A percentile compares a stretch with the other conserved stretches of the same genome.
phyloP scores from a whole-genome alignment of 805 yeast species.

The Metschnikowia proteae region DNA sequence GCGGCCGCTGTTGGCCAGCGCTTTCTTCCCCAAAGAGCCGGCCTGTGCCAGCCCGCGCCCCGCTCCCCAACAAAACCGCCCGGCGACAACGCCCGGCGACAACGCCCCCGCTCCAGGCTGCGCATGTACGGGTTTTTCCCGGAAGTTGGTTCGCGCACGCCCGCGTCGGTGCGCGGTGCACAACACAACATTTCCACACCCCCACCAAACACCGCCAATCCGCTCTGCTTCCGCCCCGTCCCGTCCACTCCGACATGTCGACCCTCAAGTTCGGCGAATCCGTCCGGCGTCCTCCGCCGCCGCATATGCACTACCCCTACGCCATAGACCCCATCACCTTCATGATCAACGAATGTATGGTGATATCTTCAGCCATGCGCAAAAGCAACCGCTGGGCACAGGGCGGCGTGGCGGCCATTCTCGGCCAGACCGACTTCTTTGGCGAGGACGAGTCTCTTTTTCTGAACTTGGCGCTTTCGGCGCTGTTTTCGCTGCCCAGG shows the following conservation, averaged over 20 bases:
- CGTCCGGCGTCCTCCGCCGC: neutral
- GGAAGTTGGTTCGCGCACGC: neutral
- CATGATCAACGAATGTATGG: slow-evolving; percentile 83
- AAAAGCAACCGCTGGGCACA: slow-evolving; percentile 64
- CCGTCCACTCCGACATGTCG: neutral
- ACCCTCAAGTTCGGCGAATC: neutral
- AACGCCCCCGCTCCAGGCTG: too few relatives aligned
- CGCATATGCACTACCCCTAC: slow-evolving; percentile 2
- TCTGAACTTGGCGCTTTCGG: slow-evolving; percentile 14
- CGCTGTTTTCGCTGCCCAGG: slow-evolving; percentile 13
- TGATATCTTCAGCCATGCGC: slow-evolving; percentile 84
- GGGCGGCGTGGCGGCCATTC: slow-evolving; percentile 78
- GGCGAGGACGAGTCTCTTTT: slow-evolving; percentile 41
- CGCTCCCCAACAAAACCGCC: too few relatives aligned
- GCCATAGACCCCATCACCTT: slow-evolving; percentile 77
- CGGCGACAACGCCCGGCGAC: too few relatives aligned
- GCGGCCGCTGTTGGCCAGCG: too few relatives aligned
- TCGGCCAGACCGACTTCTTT: slow-evolving; percentile 60
- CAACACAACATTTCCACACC: slow-evolving; percentile 3
- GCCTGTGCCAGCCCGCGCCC: too few relatives aligned
- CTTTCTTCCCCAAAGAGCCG: too few relatives aligned
- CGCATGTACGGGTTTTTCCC: too few relatives aligned
- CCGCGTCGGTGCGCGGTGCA: slow-evolving; percentile 4
- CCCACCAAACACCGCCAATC: neutral
- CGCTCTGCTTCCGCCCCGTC: neutral